Base-by-base conservation (phyloP, 768 basidiomycete genomes). In the Mycena belliarum region DNA sequence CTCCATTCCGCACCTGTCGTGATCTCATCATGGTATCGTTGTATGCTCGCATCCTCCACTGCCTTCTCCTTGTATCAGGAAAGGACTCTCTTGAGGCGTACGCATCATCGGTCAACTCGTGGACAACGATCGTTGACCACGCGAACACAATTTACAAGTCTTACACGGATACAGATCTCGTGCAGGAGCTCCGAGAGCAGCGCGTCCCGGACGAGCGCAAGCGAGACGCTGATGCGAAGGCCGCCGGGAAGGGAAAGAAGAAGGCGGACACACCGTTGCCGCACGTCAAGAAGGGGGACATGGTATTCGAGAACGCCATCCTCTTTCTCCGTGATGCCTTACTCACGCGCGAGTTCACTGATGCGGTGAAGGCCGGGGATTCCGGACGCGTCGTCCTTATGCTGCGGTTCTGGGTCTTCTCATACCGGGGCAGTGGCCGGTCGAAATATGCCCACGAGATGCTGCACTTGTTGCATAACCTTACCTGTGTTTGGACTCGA, bases 371-470 rank as follows among this genome's bases (percentile, higher is more conserved):
- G 55, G 24, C 29, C 1, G 72, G 72, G 0, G 69, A 69, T 41
- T 70, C 71, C 6, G 73, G 71, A 3, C 63, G 68, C 4, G 52
- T 73, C 12, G 44, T 71, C 4, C 35, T 58, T 7, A 44, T 68
- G 4, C 60, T 73, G 0, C 67, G 68, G 33, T 6, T 69, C 1
- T 67, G 59, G 55, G 64, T 63, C 0, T 47, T 68, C 2, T 56
- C 54, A 3, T 72, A 60, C 44, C 70, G 67, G 6, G 72, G 68
- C 2, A 65, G 44, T 18, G 69, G 70, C 0, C 65, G 67, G 25
- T 56, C 64, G 6, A 72, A 71, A 46, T 72, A 73, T 33, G 71
- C 70, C 2, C 63, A 70, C 37, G 69, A 72, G 53, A 66, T 69
- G 55, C 63, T 72, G n/a, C 61, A 61, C 33, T 45, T 72, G 1